Percentiles rank a stretch among this genome's conserved stretches.
Conservation (phyloP, 805 yeast species). For the Lipomyces spencermartinsiae region DNA sequence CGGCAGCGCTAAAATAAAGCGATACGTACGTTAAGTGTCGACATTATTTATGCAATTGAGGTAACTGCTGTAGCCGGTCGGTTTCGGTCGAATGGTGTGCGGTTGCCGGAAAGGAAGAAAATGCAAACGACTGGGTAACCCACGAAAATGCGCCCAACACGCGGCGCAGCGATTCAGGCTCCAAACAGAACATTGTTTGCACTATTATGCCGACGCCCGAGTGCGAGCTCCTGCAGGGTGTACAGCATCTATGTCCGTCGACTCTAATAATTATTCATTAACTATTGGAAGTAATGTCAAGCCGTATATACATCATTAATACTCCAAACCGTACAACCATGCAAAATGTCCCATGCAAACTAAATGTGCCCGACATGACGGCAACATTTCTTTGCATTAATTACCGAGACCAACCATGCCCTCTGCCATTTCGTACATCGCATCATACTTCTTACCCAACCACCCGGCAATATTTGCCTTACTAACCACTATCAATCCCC, state of each 20-base stretch:
- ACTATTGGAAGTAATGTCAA: neutral
- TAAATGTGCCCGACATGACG: neutral
- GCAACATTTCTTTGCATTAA: neutral
- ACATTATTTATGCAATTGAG: neutral
- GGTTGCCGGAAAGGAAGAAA: neutral
- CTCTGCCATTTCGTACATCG: conserved; percentile 19
- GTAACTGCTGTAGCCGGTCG: neutral
- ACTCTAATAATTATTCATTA: neutral
- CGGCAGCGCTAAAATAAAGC: neutral
- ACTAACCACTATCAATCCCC: conserved; percentile 18
- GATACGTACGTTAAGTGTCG: conserved; percentile 3
- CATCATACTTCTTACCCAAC: conserved; percentile 26
- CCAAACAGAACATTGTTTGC: neutral
- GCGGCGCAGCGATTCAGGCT: neutral
- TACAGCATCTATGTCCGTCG: neutral
- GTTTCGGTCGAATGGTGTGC: neutral
- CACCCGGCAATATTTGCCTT: conserved; percentile 15
- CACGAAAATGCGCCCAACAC: neutral
- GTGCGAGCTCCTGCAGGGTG: no score
- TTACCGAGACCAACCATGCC: neutral
- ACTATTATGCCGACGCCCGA: neutral
- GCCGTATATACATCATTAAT: neutral
- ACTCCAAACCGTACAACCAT: neutral
- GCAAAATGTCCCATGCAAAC: neutral
- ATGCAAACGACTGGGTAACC: neutral